Base-by-base conservation (phyloP, 805 yeast species). In the Zygoascus ofunaensis region DNA sequence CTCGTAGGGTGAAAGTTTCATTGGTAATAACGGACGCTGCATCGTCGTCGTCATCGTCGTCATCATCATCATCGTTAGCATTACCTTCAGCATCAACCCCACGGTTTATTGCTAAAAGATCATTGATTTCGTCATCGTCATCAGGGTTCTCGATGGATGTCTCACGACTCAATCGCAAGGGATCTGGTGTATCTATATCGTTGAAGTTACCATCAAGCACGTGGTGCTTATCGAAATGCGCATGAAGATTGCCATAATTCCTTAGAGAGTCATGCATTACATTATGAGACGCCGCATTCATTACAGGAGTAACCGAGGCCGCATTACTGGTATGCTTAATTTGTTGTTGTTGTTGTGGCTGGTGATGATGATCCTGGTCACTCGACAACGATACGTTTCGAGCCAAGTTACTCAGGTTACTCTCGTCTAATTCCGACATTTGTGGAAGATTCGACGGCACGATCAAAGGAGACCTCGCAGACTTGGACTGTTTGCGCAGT, bases 1-100 rank as follows among this genome's bases (percentile, higher is more conserved):
- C 95, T 48, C 92, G 72, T 44, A 90, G 71, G 3, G 95, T 92
- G 59, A 84, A 81, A 4, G 95, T 82, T 61, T 90, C 97, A 33
- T 60, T 59, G 35, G 56, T 51, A 34, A 18, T 17, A 22, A 37
- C 15, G 4, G 49, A 44, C 24, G 51, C 62, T 21, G 53, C 51
- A 17, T 46, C 65, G 21, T 71, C 74, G 32, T 54, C 65, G 28
- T 10, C 15, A 35, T 37, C 50, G 20, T 44, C 50, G 15, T 49
- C 56, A 28, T 48, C 52, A 10, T 54, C 53, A 35, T 48, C 51
- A 35, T 36, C 49, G 14, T 43, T 49, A 30, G 41, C 47, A 20
- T 46, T 45, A 5, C 42, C 54, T 37, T 49, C 55, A 38, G 50
- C 48, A 28, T 49, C 20, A 8, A 34, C 7, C 15, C 19, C 19